Percentiles rank a stretch among this genome's conserved stretches.
These are phyloP conservation scores for Thalassiosira exigua DNA, from an alignment of 352 stramenopile genomes.

Conservation along the genomic window DNA sequence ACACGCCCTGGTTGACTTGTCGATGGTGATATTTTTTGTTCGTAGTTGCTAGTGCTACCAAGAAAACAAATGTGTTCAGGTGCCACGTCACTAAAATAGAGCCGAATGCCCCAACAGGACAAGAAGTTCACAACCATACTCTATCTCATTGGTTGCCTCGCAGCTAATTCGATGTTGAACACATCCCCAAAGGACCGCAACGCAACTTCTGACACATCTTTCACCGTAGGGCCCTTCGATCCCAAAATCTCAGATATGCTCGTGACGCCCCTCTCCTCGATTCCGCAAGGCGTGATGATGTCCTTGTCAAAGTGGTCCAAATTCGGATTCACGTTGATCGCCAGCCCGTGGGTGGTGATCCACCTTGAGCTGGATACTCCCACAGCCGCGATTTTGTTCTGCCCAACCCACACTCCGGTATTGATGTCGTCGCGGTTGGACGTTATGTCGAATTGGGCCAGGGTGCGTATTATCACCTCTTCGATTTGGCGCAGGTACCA, in stretches of 20 bases:
- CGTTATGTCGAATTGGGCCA: conserved; percentile 59
- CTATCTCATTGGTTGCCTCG: conserved; percentile 21
- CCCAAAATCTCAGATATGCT: conserved; percentile 66
- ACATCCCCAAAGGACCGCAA: conserved; percentile 63
- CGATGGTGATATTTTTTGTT: too few species aligned
- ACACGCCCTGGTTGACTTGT: too few species aligned
- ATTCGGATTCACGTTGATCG: conserved; percentile 95
- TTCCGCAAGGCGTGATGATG: conserved; percentile 95
- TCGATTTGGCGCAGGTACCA: conserved; percentile 97
- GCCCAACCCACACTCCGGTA: conserved; percentile 92
- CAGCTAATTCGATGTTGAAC: conserved; percentile 51
- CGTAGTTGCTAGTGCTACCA: too few species aligned
- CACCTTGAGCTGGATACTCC: conserved; percentile 94
- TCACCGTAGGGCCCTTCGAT: conserved; percentile 37
- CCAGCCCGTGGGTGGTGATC: conserved; percentile 98
- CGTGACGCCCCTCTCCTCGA: conserved; percentile 82
- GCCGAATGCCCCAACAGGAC: too few species aligned
- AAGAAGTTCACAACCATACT: too few species aligned
- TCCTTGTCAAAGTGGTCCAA: conserved; percentile 90
- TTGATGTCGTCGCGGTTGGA: conserved; percentile 67
- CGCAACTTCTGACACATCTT: conserved; percentile 61
- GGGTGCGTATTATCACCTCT: conserved; percentile 70
- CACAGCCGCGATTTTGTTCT: conserved; percentile 96
- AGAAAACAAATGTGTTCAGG: too few species aligned
- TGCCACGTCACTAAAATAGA: too few species aligned